These are phyloP conservation scores for Phaffia australis DNA, from an alignment of 768 basidiomycete genomes.

Conservation along the genomic window DNA sequence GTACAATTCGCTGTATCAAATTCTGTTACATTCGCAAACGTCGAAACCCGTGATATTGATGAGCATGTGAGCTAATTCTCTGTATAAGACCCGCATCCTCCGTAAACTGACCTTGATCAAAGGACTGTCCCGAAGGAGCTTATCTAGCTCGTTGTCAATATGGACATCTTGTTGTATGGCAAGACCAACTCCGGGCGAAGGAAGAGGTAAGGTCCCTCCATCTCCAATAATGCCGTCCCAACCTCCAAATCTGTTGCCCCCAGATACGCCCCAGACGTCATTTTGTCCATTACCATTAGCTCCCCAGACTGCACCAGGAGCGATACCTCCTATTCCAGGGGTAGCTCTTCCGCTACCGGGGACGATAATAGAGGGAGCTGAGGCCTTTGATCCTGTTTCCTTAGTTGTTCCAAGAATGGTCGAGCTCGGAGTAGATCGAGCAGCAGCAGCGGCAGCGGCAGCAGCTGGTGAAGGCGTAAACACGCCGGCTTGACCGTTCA, in stretches of 20 bases:
- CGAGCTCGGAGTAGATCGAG: constrained; percentile 1
- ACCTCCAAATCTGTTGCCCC: neutral
- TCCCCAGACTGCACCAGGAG: neutral
- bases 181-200: neutral
- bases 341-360: too few species aligned
- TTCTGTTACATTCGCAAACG: neutral
- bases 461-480: constrained; percentile 3
- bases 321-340: too few species aligned
- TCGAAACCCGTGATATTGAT: too few species aligned
- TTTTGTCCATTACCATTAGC: neutral
- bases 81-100: too few species aligned
- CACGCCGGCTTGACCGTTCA: neutral
- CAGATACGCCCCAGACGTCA: neutral
- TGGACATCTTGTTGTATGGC: neutral
- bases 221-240: neutral
- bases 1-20: constrained; percentile 8
- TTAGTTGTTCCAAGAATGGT: neutral
- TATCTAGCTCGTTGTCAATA: constrained; percentile 16
- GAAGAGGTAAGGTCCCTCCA: neutral
- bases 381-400: neutral
- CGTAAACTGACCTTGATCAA: neutral
- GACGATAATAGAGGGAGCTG: too few species aligned
- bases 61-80: too few species aligned
- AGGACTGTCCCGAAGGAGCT: constrained; percentile 10
- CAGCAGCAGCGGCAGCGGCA: neutral